phyloP scores from a whole-genome alignment of 176 grass and related monocot genomes.

The Guadua angustifolia region DNA sequence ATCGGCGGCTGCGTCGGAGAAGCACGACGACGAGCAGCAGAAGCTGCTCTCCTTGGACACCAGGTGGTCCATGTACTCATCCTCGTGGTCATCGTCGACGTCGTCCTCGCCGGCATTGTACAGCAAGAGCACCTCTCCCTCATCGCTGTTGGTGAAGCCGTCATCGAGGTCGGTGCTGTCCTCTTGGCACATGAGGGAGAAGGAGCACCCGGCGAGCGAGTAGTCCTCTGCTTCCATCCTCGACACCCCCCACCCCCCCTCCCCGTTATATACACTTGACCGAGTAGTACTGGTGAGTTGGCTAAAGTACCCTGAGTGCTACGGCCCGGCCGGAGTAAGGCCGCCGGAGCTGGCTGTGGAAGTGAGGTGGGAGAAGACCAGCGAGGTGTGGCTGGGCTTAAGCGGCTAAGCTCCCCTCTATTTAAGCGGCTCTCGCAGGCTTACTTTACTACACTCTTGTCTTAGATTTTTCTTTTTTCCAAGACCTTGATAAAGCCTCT shows the following conservation, averaged over 20 bases:
- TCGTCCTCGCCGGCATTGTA: neutral
- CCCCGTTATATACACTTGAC: constrained; percentile 1
- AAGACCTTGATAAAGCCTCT: neutral
- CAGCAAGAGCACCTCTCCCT: neutral
- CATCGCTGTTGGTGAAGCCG: neutral
- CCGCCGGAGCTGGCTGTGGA: constrained; percentile 38
- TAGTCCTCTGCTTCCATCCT: constrained; percentile 52
- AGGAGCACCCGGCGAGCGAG: constrained; percentile 36
- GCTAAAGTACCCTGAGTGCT: constrained; percentile 26
- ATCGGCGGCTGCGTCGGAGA: neutral
- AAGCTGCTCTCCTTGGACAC: constrained; percentile 73
- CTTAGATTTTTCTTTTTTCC: neutral
- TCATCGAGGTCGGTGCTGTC: constrained; percentile 56
- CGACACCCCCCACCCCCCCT: too few species aligned
- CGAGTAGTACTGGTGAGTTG: neutral
- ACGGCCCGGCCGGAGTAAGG: constrained; percentile 21
- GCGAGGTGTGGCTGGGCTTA: constrained; percentile 35
- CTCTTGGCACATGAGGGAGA: constrained; percentile 86
- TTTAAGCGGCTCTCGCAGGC: constrained; percentile 29
- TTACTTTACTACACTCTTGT: neutral
- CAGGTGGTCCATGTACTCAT: constrained; percentile 72
- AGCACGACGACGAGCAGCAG: constrained; percentile 13
- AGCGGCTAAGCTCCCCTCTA: neutral
- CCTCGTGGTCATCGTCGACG: constrained; percentile 26
- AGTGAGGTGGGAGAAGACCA: neutral